Conservation (phyloP, 306 rosid genomes). For the Castanea sativa region DNA sequence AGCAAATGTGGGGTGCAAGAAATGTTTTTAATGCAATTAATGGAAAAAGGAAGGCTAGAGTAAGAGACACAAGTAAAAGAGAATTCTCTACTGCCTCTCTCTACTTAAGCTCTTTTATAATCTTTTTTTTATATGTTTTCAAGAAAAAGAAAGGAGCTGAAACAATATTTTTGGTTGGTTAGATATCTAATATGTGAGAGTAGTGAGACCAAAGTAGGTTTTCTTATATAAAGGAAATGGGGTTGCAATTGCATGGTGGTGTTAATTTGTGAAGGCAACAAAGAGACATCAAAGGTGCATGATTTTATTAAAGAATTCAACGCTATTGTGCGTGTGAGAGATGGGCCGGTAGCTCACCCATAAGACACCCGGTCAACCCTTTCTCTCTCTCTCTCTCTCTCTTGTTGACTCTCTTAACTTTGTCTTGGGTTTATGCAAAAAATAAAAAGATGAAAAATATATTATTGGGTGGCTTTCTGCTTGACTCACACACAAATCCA, state of each 20-base stretch:
- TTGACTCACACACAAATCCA: constrained; percentile 39
- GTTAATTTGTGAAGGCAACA: constrained; percentile 29
- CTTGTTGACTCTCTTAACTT: constrained; percentile 29
- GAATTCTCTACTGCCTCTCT: constrained; percentile 18
- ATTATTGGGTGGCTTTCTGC: constrained; percentile 39
- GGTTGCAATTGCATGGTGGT: constrained; percentile 38
- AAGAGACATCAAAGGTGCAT: constrained; percentile 84
- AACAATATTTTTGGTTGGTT: constrained; percentile 1
- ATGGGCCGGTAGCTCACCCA: constrained; percentile 96
- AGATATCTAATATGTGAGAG: constrained; percentile 8
- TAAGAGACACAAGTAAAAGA: neutral
- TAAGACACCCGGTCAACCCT: constrained; percentile 90
- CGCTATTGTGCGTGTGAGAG: constrained; percentile 89
- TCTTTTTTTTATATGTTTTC: neutral
- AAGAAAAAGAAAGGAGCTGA: constrained; percentile 13
- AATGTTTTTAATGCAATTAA: neutral
- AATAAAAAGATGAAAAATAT: neutral
- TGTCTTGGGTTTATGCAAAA: constrained; percentile 14
- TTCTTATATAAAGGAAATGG: constrained; percentile 46
- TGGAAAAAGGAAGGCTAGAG: neutral
- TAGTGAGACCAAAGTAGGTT: constrained; percentile 9
- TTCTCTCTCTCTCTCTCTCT: constrained; percentile 28
- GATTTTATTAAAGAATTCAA: constrained; percentile 94
- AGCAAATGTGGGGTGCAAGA: neutral
- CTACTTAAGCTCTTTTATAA: neutral